Percentiles rank a stretch among this genome's conserved stretches.
Evolutionary conservation across 164 flowering plant genomes (phyloP).

Genomic region (Nymphaea colorata): DNA sequence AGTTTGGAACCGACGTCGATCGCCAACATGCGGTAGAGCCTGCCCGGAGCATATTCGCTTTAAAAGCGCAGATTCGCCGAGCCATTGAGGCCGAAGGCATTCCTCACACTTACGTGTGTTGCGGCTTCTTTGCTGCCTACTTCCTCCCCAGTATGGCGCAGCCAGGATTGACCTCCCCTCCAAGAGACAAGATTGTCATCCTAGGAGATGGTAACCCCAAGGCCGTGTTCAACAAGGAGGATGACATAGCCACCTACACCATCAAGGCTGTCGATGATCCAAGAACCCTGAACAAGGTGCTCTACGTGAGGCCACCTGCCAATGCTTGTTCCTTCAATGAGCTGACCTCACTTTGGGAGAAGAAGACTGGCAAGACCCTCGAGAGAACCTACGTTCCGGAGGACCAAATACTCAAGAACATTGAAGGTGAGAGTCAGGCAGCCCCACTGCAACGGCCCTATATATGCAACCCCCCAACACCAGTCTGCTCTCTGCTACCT

Average conservation of each 20-base stretch:
- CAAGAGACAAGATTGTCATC: conserved; percentile 42
- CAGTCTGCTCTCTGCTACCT: not conserved
- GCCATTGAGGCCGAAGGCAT: conserved; percentile 42
- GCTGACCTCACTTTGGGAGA: conserved; percentile 57
- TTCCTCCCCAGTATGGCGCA: conserved; percentile 35
- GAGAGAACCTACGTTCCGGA: conserved; percentile 41
- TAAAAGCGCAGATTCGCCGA: conserved; percentile 31
- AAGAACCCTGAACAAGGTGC: conserved; percentile 55
- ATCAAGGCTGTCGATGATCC: conserved; percentile 59
- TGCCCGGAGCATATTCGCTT: conserved; percentile 27
- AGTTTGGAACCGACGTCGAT: conserved; percentile 54
- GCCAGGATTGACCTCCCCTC: conserved; percentile 35
- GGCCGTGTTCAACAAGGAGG: conserved; percentile 43
- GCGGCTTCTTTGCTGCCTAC: conserved; percentile 37
- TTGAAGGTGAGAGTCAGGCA: conserved; percentile 28
- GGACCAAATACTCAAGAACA: conserved; percentile 48
- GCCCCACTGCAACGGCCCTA: not conserved
- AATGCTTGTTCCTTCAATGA: conserved; percentile 45
- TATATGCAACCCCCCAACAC: not conserved
- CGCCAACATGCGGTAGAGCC: conserved; percentile 47
- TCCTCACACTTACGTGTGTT: conserved; percentile 37
- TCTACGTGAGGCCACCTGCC: conserved; percentile 39
- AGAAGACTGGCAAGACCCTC: conserved; percentile 54
- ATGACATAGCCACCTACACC: conserved; percentile 51
- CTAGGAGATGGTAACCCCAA: conserved; percentile 49